Evolutionary conservation across 257 asterid genomes (phyloP), one percentile per base, ranked within the genome.

Genomic region (Gynochthodes officinalis): DNA sequence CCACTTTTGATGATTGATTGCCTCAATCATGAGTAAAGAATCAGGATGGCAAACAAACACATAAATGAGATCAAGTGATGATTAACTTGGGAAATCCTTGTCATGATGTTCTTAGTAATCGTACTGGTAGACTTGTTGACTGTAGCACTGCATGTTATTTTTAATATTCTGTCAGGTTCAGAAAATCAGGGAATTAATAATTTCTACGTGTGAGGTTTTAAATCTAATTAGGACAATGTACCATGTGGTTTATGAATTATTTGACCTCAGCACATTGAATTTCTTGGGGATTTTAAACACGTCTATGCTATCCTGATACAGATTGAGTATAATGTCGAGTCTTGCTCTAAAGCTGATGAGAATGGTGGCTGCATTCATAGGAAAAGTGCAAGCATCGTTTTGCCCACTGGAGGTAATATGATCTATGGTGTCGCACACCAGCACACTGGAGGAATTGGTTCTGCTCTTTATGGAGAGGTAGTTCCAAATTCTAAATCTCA

Each of bases 371-470:
- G 95, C 81, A 54, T 40, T 70, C 79, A 85, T 53, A 79, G 82
- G 4, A 84, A 67, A 67, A 77, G 76, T 1, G 43, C 78, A 25
- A 75, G 79, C 13, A 18, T 86, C 58, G 58, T 75, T 74, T 70
- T 86, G 49, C 89, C 91, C 7, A 68, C 55, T 16, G 86, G 91
- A 4, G 97, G 97, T 42, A 80, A 91, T 74, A 71, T 91, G 50
- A 75, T 91, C 53, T 89, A 89, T 46, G 95, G 90, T 42, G 93
- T 83, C 52, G 93, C 89, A 44, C 97, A 91, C 83, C 95, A 87
- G 65, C 95, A 91, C 74, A 70, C 87, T 0, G 95, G 90, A 35
- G 96, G 89, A 42, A 69, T 46, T 37, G 95, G 87, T 37, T 76
- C 82, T 39, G 25, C 90, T 55, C 86, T 89, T 2, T 80, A 84